phyloP scores from a whole-genome alignment of 2,329 filamentous ascomycete genomes.

The Pestalotiopsis sp. region DNA sequence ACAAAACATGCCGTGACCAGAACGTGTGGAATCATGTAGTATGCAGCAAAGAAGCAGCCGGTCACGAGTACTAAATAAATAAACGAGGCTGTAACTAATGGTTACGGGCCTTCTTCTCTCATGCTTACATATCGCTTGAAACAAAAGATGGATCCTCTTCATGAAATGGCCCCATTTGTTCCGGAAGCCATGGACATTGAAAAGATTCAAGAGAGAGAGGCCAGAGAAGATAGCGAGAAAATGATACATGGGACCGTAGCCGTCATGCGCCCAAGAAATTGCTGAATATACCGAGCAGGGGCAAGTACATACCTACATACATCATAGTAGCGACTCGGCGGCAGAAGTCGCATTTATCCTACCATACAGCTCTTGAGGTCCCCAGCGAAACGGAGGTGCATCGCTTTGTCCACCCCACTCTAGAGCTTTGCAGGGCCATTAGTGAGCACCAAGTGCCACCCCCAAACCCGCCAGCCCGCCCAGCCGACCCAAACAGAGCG shows the following conservation, averaged over 20 bases:
- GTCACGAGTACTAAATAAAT: background rate
- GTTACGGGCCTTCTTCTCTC: background rate
- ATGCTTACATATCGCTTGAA: conserved; percentile 11
- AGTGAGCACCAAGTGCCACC: conserved; percentile 9
- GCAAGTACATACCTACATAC: background rate
- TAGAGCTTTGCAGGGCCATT: conserved; percentile 4
- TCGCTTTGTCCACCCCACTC: background rate
- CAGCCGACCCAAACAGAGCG: background rate
- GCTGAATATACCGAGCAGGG: background rate
- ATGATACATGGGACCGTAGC: background rate
- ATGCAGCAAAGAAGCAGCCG: background rate
- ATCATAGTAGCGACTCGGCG: background rate
- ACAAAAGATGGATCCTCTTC: conserved; percentile 5
- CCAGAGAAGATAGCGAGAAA: background rate
- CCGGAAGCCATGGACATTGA: background rate
- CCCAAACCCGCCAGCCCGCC: background rate
- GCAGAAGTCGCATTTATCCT: conserved; percentile 7
- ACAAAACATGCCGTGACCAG: background rate
- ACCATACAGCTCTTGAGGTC: background rate
- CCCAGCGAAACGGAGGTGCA: background rate
- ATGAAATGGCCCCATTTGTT: background rate
- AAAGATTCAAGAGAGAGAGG: background rate
- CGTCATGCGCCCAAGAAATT: background rate
- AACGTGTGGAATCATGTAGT: background rate
- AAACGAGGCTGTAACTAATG: conserved; percentile 7